Base-by-base conservation (phyloP, 495 filamentous ascomycete genomes). In the Tuber magnatum region DNA sequence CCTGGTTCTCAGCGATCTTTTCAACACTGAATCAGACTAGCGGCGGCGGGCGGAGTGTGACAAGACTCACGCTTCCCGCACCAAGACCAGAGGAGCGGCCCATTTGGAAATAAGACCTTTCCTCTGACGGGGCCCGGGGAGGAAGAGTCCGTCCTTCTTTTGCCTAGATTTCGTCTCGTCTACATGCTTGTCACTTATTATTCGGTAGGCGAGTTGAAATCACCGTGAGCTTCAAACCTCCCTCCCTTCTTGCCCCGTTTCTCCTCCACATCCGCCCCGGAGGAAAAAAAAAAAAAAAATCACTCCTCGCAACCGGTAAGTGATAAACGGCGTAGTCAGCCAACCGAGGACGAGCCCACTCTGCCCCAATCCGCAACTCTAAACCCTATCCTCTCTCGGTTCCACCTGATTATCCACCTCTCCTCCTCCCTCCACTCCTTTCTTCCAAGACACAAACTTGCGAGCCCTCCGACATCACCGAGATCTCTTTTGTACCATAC, bases 51-150 rank as follows among this genome's bases (percentile, higher is more conserved):
- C 56, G 56, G 28, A 65, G 56, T 35, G 28, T 65, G 56, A 65
- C 56, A 65, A 65, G 56, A 65, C 28, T 65, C 56, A 65, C 28
- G 56, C 56, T 65, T 65, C 56, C 56, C 56, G 56, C 28, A 16
- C 56, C 56, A 28, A 32, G 32, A 28, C 56, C 56, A 18, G n/a
- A 65, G 28, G 56, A 65, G 56, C 56, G 35, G 28, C 56, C 56
- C 28, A 35, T 65, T 65, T 65, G 28, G 56, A 65, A 65, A 35
- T 65, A 35, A 65, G 56, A 65, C 28, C 56, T 35, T 65, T 65
- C 56, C 28, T 65, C 56, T 35, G 5, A 18, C 51, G 12, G 16
- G 28, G 32, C 14, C 28, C 28, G 4, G 56, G 56, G 6, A 35
- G 32, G 56, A 35, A 35, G 9, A 35, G 28, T 35, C 32, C 56